A percentile compares a stretch with the other conserved stretches of the same genome.
Conservation (phyloP, 352 stramenopile genomes). For the Elongisporangium undulatum region DNA sequence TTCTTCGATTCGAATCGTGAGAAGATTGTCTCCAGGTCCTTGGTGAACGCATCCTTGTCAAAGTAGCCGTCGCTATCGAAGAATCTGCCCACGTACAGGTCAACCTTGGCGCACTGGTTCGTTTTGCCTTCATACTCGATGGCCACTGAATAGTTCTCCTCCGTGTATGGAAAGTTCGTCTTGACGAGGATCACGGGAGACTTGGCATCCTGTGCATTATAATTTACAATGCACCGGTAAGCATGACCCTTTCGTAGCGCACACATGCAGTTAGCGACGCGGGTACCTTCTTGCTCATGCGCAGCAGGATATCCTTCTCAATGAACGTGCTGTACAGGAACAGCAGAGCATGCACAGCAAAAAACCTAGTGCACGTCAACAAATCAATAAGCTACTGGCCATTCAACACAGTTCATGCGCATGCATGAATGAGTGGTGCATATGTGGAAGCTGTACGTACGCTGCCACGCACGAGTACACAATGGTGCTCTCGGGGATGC, state of each 20-base stretch:
- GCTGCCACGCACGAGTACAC: slow-evolving; percentile 64
- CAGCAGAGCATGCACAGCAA: slow-evolving; percentile 72
- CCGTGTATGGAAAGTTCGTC: slow-evolving; percentile 63
- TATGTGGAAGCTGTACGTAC: slow-evolving; percentile 23
- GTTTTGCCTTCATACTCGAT: slow-evolving; percentile 42
- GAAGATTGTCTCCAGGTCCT: slow-evolving; percentile 56
- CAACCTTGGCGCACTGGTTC: slow-evolving; percentile 40
- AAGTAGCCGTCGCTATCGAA: slow-evolving; percentile 88
- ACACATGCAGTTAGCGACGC: not conserved
- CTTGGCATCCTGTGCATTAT: slow-evolving; percentile 23
- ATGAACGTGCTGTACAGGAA: slow-evolving; percentile 67
- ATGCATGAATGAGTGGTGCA: not conserved
- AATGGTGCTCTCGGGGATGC: slow-evolving; percentile 57
- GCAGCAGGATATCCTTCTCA: slow-evolving; percentile 75
- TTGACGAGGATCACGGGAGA: slow-evolving; percentile 48
- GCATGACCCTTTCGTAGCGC: not conserved
- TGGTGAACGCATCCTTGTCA: slow-evolving; percentile 68
- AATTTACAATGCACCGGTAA: slow-evolving; percentile 2
- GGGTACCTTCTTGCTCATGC: slow-evolving; percentile 59
- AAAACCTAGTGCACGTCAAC: slow-evolving; percentile 45
- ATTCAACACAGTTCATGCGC: not conserved
- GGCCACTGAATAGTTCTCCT: slow-evolving; percentile 65
- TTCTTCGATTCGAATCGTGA: slow-evolving; percentile 69
- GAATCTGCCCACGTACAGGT: slow-evolving; percentile 82
- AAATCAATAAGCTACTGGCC: not conserved